Evolutionary conservation across 2,329 filamentous ascomycete genomes (phyloP).

Genomic region (Calonectria pseudoturangicola): DNA sequence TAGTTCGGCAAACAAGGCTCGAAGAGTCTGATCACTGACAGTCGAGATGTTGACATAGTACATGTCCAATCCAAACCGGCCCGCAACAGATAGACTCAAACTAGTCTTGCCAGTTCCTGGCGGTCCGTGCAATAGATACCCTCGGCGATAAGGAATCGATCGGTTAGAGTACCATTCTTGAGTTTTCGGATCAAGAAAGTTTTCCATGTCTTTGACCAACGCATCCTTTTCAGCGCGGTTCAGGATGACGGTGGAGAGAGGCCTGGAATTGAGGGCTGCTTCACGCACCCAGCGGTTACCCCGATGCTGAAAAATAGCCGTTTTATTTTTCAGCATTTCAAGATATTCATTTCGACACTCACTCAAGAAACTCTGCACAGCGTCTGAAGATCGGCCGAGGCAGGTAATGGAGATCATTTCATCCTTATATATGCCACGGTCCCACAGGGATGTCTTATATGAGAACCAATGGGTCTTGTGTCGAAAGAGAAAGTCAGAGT

Average conservation of each 20-base stretch:
- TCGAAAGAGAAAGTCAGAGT: conserved; percentile 36
- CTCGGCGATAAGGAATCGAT: conserved; percentile 25
- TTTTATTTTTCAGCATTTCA: conserved; percentile 19
- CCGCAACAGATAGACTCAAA: conserved; percentile 23
- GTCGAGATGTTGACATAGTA: conserved; percentile 17
- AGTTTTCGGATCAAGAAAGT: conserved; percentile 32
- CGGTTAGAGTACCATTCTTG: conserved; percentile 10
- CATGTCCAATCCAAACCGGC: conserved; percentile 24
- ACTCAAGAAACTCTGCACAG: conserved; percentile 13
- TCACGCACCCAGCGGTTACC: conserved; percentile 9
- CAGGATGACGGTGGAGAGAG: conserved; percentile 32
- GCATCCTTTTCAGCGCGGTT: conserved; percentile 25
- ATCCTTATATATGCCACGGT: conserved; percentile 43
- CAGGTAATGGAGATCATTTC: conserved; percentile 51
- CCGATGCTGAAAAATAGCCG: conserved; percentile 18
- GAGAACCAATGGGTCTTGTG: conserved; percentile 42
- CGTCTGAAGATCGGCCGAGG: conserved; percentile 18
- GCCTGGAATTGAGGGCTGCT: conserved; percentile 20
- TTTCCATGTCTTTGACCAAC: conserved; percentile 17
- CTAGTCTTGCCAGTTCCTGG: conserved; percentile 30
- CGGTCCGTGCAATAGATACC: conserved; percentile 22
- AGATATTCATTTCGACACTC: conserved; percentile 28
- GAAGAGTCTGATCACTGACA: conserved; percentile 5
- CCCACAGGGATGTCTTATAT: conserved; percentile 34
- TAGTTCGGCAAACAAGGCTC: background rate